Evolutionary conservation across 176 grass and related monocot genomes (phyloP).

Genomic region (Bromus sterilis): DNA sequence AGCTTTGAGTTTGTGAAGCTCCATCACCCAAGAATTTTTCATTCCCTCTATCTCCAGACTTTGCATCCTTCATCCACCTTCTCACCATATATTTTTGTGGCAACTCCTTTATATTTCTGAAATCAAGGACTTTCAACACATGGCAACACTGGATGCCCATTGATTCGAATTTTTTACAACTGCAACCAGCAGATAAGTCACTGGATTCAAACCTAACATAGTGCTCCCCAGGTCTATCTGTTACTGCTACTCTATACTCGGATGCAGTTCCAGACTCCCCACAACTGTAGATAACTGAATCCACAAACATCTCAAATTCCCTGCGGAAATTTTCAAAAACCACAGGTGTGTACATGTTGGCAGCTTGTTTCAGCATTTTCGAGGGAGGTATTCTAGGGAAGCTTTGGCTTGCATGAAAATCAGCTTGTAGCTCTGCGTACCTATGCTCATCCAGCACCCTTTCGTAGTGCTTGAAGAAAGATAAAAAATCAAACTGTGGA

Average conservation of each 20-base stretch:
- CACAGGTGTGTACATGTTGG: slow-evolving; percentile 72
- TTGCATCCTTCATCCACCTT: slow-evolving; percentile 76
- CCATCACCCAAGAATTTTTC: slow-evolving; percentile 33
- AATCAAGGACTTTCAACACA: slow-evolving; percentile 87
- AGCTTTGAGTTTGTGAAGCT: slow-evolving; percentile 19
- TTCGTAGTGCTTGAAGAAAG: slow-evolving; percentile 83
- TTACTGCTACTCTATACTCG: slow-evolving; percentile 66
- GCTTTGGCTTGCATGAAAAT: slow-evolving; percentile 90
- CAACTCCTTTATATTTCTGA: slow-evolving; percentile 93
- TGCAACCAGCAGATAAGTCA: slow-evolving; percentile 60
- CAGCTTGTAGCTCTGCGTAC: slow-evolving; percentile 87
- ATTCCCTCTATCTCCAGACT: slow-evolving; percentile 33
- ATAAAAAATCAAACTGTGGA: slow-evolving; percentile 59
- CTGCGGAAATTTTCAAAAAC: slow-evolving; percentile 76
- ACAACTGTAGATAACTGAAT: slow-evolving; percentile 83
- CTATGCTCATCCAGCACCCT: slow-evolving; percentile 68
- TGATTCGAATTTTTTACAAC: slow-evolving; percentile 87
- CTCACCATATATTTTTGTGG: slow-evolving; percentile 69
- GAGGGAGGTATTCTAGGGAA: slow-evolving; percentile 88
- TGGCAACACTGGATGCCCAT: slow-evolving; percentile 82
- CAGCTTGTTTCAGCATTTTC: slow-evolving; percentile 76
- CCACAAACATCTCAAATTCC: slow-evolving; percentile 96
- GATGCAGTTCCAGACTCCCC: slow-evolving; percentile 37
- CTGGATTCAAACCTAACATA: slow-evolving; percentile 70
- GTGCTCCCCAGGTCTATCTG: slow-evolving; percentile 66